Evolutionary conservation across 2,329 filamentous ascomycete species (phyloP).

Genomic region (Alternaria sp.): DNA sequence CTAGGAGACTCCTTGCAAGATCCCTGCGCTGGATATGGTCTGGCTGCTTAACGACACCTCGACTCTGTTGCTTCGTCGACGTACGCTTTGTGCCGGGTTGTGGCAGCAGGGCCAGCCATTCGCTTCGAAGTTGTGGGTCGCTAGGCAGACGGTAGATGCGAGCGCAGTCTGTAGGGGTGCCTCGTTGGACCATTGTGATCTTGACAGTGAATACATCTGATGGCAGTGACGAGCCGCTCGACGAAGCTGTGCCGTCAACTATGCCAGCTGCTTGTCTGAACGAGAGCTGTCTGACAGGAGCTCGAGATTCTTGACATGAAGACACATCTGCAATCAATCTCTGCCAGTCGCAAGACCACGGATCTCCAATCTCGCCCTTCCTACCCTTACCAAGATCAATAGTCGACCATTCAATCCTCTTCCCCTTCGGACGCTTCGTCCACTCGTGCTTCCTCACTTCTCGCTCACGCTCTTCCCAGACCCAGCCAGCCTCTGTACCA

Average conservation of each 20-base stretch:
- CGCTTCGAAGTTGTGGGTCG: constrained; percentile 62
- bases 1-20: constrained; percentile 37
- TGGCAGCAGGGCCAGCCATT: constrained; percentile 73
- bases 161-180: constrained; percentile 73
- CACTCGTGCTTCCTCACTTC: constrained; percentile 67
- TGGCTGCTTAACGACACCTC: constrained; percentile 23
- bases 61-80: constrained; percentile 19
- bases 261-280: constrained; percentile 38
- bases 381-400: constrained; percentile 75
- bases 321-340: constrained; percentile 57
- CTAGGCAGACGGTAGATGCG: constrained; percentile 86
- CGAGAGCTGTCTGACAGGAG: constrained; percentile 28
- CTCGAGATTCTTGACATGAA: constrained; percentile 17
- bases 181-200: constrained; percentile 71
- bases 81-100: constrained; percentile 26
- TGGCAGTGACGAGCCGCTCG: constrained; percentile 1
- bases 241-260: constrained; percentile 2
- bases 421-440: constrained; percentile 81
- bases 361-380: constrained; percentile 82
- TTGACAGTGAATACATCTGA: constrained; percentile 64
- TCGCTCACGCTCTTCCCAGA: constrained; percentile 76
- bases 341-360: constrained; percentile 86
- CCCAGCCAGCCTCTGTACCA: constrained; percentile 76
- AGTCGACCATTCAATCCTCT: constrained; percentile 75
- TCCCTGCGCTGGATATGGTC: constrained; percentile 23